A percentile compares a stretch with the other conserved stretches of the same genome.
Evolutionary conservation across 2,329 filamentous ascomycete species (phyloP).

Genomic region (Monilinia fructicola): DNA sequence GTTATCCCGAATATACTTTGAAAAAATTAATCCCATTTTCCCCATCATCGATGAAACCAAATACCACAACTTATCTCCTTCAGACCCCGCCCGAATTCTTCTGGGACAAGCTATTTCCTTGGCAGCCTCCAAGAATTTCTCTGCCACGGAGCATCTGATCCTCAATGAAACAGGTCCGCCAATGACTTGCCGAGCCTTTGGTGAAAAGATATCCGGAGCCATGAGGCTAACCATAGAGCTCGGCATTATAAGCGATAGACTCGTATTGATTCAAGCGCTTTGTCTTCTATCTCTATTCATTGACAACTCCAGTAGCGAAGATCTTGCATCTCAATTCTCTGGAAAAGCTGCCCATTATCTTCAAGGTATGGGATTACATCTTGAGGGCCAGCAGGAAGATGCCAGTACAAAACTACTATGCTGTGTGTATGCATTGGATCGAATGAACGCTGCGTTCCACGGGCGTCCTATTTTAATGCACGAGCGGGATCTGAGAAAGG

Average conservation of each 20-base stretch:
- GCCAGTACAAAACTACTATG: slow-evolving; percentile 51
- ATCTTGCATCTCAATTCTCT: slow-evolving; percentile 54
- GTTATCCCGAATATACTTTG: slow-evolving; percentile 45
- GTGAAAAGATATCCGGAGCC: slow-evolving; percentile 30
- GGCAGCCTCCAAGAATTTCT: slow-evolving; percentile 52
- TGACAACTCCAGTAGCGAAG: slow-evolving; percentile 56
- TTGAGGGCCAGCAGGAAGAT: slow-evolving; percentile 43
- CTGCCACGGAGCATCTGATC: slow-evolving; percentile 47
- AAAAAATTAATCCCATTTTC: slow-evolving; percentile 37
- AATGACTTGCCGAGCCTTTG: slow-evolving; percentile 32
- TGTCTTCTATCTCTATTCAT: slow-evolving; percentile 58
- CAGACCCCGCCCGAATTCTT: slow-evolving; percentile 45
- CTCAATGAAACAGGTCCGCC: slow-evolving; percentile 23
- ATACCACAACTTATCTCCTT: slow-evolving; percentile 42
- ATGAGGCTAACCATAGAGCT: slow-evolving; percentile 47
- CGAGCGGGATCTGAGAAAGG: slow-evolving; percentile 57
- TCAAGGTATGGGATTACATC: slow-evolving; percentile 57
- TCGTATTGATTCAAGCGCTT: slow-evolving; percentile 55
- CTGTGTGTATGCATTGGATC: slow-evolving; percentile 60
- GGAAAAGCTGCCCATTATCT: slow-evolving; percentile 57
- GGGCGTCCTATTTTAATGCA: slow-evolving; percentile 60
- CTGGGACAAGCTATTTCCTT: slow-evolving; percentile 54
- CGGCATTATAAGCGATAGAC: slow-evolving; percentile 53
- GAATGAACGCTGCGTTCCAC: slow-evolving; percentile 59
- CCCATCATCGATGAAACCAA: slow-evolving; percentile 35